A percentile compares a stretch with the other conserved stretches of the same genome.
Evolutionary conservation across 768 basidiomycete genomes (phyloP).

Genomic region (Trametes cubensis): DNA sequence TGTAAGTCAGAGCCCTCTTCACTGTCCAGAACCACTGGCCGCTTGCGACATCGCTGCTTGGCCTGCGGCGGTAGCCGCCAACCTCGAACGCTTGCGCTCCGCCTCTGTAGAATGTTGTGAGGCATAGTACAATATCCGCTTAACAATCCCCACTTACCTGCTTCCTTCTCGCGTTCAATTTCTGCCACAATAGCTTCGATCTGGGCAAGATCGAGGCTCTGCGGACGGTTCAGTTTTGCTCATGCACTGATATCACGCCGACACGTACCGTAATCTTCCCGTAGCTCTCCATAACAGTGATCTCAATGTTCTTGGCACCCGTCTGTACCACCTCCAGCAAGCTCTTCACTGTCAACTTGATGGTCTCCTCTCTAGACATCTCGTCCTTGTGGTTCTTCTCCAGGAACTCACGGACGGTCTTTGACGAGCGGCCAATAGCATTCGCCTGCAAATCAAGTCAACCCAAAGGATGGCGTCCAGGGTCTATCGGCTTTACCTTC

Average conservation of each 20-base stretch:
- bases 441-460: slow-evolving; percentile 65
- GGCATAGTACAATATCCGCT: background rate
- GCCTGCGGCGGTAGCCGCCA: slow-evolving; percentile 90
- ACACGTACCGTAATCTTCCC: slow-evolving; percentile 84
- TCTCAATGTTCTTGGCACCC: slow-evolving; percentile 99
- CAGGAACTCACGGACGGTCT: slow-evolving; percentile 97
- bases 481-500: slow-evolving; percentile 62
- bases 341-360: slow-evolving; percentile 94
- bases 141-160: slow-evolving; percentile 49
- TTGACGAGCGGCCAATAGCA: slow-evolving; percentile 96
- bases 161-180: slow-evolving; percentile 98
- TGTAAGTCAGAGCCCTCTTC: slow-evolving; percentile 17
- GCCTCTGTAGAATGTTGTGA: slow-evolving; percentile 62
- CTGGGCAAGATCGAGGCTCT: slow-evolving; percentile 86
- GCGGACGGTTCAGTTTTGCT: background rate
- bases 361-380: slow-evolving; percentile 82
- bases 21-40: slow-evolving; percentile 45
- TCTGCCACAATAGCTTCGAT: slow-evolving; percentile 91
- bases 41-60: slow-evolving; percentile 85
- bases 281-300: slow-evolving; percentile 96
- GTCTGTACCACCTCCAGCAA: slow-evolving; percentile 98
- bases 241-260: background rate
- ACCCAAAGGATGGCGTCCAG: background rate
- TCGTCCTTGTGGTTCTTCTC: slow-evolving; percentile 98
- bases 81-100: slow-evolving; percentile 86